phyloP scores from a whole-genome alignment of 83 land plant genomes.

The Isoetes engelmannii region DNA sequence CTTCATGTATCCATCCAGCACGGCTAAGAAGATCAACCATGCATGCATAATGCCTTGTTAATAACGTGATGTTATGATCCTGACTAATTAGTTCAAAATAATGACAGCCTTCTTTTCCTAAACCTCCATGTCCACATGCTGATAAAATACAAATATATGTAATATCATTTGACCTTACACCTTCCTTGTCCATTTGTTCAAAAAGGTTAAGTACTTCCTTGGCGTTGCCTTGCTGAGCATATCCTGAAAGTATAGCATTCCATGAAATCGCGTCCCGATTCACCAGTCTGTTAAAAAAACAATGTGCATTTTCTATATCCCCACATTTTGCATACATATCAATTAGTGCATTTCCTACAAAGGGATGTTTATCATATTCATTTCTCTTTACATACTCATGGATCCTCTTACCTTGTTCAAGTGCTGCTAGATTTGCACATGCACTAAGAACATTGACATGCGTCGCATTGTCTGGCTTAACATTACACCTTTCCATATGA shows the following conservation, averaged over 20 bases:
- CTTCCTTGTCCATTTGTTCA: conserved; percentile 8
- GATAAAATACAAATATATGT: neutral
- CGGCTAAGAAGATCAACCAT: too few relatives aligned
- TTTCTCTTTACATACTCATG: too few relatives aligned
- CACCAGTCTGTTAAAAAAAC: neutral
- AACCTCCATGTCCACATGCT: conserved; percentile 5
- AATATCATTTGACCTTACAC: neutral
- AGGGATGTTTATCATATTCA: too few relatives aligned
- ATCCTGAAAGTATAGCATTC: conserved; percentile 1
- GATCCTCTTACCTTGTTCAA: too few relatives aligned
- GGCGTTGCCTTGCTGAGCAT: conserved; percentile 3
- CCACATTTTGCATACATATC: conserved; percentile 12
- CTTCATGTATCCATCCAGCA: too few relatives aligned
- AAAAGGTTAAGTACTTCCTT: neutral
- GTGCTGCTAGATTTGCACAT: too few relatives aligned
- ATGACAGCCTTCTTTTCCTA: neutral
- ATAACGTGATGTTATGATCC: too few relatives aligned
- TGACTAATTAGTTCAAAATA: too few relatives aligned
- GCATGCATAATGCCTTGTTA: too few relatives aligned
- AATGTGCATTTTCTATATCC: neutral
- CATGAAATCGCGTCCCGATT: neutral
- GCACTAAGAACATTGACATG: conserved; percentile 1
- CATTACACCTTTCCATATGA: neutral
- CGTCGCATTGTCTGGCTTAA: conserved; percentile 7
- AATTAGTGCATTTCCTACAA: too few relatives aligned